Conservation (phyloP, 495 filamentous ascomycete genomes). For the Apodospora peruviana region DNA sequence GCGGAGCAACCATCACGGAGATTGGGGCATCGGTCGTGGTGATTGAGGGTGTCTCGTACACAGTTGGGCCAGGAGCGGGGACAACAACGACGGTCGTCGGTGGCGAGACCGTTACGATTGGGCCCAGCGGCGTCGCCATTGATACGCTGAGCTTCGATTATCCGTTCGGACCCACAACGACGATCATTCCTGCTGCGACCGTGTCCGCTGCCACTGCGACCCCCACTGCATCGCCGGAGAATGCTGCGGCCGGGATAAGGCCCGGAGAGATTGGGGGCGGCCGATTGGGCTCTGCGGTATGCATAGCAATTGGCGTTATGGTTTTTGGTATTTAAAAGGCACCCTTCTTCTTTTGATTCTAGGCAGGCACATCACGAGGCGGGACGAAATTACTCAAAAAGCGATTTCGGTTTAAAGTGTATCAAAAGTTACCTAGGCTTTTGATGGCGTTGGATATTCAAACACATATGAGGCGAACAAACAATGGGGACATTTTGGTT, state of each 20-base stretch:
- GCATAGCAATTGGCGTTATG: slow-evolving; percentile 1
- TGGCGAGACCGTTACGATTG: slow-evolving; percentile 42
- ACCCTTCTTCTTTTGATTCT: not conserved
- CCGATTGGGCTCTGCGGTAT: not conserved
- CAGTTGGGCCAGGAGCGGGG: slow-evolving; percentile 29
- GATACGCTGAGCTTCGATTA: slow-evolving; percentile 34
- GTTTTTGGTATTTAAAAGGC: not conserved
- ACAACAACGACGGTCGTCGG: slow-evolving; percentile 35
- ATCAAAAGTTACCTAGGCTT: no score
- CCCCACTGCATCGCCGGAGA: not conserved
- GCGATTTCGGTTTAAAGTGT: no score
- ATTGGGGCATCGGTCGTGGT: slow-evolving; percentile 46
- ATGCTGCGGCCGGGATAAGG: not conserved
- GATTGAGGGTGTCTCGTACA: slow-evolving; percentile 39
- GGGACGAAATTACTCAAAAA: no score
- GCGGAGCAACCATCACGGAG: slow-evolving; percentile 43
- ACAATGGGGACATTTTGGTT: no score
- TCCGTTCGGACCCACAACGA: slow-evolving; percentile 39
- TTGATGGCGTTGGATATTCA: no score
- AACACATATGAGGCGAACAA: no score
- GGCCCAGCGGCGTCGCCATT: slow-evolving; percentile 39
- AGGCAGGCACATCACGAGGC: no score
- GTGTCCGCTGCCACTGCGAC: slow-evolving; percentile 9
- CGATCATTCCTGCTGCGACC: slow-evolving; percentile 25
- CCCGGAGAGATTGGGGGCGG: not conserved